Evolutionary conservation across 202 grass and related monocot species (phyloP).

Genomic region (Sporobolus alterniflorus): DNA sequence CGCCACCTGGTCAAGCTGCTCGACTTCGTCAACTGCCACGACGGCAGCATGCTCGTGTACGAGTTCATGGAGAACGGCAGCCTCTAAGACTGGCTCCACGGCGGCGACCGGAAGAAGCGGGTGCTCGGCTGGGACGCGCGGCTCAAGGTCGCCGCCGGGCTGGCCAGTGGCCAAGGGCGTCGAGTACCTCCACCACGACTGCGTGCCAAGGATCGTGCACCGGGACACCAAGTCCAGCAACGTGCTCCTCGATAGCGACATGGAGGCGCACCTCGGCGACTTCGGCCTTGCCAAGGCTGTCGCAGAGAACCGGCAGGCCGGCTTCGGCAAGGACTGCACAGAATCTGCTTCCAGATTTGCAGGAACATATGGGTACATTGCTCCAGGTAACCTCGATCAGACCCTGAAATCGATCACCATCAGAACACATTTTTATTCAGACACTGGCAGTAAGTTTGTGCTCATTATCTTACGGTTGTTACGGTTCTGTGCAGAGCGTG

Average conservation of each 20-base stretch:
- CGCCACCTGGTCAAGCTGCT: slow-evolving; percentile 96
- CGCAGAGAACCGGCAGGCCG: slow-evolving; percentile 36
- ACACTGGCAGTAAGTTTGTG: background rate
- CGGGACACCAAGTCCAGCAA: slow-evolving; percentile 97
- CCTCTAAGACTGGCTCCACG: slow-evolving; percentile 90
- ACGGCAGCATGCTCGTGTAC: slow-evolving; percentile 76
- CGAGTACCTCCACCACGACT: slow-evolving; percentile 97
- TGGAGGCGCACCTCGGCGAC: slow-evolving; percentile 98
- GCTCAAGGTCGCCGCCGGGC: slow-evolving; percentile 73
- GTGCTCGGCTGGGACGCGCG: slow-evolving; percentile 74
- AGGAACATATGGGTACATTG: slow-evolving; percentile 94
- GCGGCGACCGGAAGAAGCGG: slow-evolving; percentile 44
- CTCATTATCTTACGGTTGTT: background rate
- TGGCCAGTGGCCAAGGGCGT: slow-evolving; percentile 78
- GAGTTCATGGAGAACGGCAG: slow-evolving; percentile 99
- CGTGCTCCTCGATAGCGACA: slow-evolving; percentile 81
- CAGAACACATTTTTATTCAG: background rate
- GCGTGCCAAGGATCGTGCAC: slow-evolving; percentile 76
- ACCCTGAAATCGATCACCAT: background rate
- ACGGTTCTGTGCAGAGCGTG: slow-evolving; percentile 60
- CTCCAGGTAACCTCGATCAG: slow-evolving; percentile 59
- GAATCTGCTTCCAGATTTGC: slow-evolving; percentile 83
- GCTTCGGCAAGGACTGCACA: slow-evolving; percentile 46
- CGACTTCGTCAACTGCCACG: slow-evolving; percentile 61
- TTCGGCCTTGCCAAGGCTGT: slow-evolving; percentile 93